Evolutionary conservation across 768 basidiomycete genomes (phyloP).

Genomic region (Epithele typhae): DNA sequence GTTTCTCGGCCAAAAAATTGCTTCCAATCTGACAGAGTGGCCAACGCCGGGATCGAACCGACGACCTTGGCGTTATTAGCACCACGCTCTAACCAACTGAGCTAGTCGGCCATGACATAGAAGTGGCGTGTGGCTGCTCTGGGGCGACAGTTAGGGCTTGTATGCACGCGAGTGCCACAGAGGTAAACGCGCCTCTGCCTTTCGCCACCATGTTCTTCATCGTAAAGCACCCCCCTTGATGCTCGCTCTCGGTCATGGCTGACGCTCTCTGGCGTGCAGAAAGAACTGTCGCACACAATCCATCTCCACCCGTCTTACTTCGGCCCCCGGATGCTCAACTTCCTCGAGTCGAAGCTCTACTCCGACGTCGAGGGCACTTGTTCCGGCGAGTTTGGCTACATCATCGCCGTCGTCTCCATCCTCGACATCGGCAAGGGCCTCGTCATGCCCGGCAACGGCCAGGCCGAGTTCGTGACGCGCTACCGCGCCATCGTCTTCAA

Average conservation of each 20-base stretch:
- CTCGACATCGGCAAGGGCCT: constrained; percentile 90
- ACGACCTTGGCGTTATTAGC: no score
- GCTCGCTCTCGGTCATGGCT: neutral
- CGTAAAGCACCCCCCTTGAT: constrained; percentile 9
- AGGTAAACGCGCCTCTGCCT: no score
- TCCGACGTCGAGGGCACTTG: constrained; percentile 97
- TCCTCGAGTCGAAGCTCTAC: constrained; percentile 89
- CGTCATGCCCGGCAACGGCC: constrained; percentile 86
- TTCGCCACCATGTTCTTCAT: constrained; percentile 23
- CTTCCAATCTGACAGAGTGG: no score
- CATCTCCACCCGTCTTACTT: constrained; percentile 98
- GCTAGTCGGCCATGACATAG: no score
- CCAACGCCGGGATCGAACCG: no score
- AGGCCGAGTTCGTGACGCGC: constrained; percentile 92
- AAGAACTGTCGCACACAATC: constrained; percentile 96
- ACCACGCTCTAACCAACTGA: no score
- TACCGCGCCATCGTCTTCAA: constrained; percentile 99
- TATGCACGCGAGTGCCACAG: no score
- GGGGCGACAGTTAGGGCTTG: no score
- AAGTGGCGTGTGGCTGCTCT: no score
- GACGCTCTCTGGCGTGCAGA: constrained; percentile 42
- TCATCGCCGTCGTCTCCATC: constrained; percentile 88
- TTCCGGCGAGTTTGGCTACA: constrained; percentile 91
- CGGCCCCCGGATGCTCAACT: constrained; percentile 91
- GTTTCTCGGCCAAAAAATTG: no score